Conservation (phyloP, 2,329 filamentous ascomycete genomes). For the Verticillium dahliae region DNA sequence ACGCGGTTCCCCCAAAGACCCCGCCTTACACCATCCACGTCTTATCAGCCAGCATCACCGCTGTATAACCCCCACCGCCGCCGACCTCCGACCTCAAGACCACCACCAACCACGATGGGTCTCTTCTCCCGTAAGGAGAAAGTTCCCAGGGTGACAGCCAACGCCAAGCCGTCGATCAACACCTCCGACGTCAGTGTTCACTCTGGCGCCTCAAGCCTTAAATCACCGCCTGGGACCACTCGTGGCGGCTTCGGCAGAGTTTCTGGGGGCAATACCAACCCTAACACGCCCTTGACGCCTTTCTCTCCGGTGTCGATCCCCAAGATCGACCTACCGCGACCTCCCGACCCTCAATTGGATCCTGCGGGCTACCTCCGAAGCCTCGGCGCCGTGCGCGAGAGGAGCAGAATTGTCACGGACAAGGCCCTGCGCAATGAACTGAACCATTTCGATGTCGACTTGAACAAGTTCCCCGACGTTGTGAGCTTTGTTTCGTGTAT, state of each 20-base stretch:
- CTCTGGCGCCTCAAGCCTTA: constrained; percentile 43
- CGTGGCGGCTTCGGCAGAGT: constrained; percentile 39
- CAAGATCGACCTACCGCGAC: constrained; percentile 73
- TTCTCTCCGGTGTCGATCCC: constrained; percentile 52
- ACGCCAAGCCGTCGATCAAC: constrained; percentile 30
- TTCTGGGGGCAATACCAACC: constrained; percentile 41
- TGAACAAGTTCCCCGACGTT: constrained; percentile 75
- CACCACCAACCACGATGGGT: constrained; percentile 36
- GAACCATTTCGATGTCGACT: constrained; percentile 83
- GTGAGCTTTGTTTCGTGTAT: constrained; percentile 85
- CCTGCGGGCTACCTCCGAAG: constrained; percentile 88
- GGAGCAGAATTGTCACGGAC: constrained; percentile 65
- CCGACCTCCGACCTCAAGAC: not conserved
- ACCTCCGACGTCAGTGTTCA: constrained; percentile 42
- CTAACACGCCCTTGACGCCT: constrained; percentile 42
- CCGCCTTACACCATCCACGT: not conserved
- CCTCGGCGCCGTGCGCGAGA: constrained; percentile 79
- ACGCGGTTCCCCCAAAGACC: not conserved
- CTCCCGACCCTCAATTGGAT: constrained; percentile 82
- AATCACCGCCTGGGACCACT: constrained; percentile 27
- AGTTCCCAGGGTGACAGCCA: constrained; percentile 28
- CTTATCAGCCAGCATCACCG: not conserved
- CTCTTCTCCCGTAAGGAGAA: constrained; percentile 51
- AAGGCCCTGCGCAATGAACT: constrained; percentile 73
- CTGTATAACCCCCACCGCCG: not conserved